phyloP scores from a whole-genome alignment of 2,329 filamentous ascomycete species.

The Fusarium neocosmosporiellum region DNA sequence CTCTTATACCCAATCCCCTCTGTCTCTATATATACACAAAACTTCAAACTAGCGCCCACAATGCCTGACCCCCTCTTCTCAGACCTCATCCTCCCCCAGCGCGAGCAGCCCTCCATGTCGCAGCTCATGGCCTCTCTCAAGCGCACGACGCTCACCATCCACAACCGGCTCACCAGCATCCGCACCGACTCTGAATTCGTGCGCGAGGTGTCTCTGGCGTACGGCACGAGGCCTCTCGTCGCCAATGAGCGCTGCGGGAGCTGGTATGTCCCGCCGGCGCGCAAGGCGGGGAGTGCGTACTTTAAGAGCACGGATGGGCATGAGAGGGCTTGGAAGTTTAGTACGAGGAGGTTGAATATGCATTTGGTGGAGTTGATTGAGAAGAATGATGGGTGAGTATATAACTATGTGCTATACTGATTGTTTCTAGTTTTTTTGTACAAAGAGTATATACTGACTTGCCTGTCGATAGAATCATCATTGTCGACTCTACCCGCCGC shows the following conservation, averaged over 20 bases:
- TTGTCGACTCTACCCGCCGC: constrained; percentile 92
- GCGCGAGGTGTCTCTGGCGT: constrained; percentile 64
- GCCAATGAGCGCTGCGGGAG: constrained; percentile 96
- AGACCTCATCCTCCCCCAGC: constrained; percentile 62
- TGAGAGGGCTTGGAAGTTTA: constrained; percentile 90
- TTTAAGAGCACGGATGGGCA: constrained; percentile 99
- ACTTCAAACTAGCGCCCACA: not conserved
- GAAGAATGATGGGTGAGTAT: constrained; percentile 71
- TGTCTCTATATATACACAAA: not conserved
- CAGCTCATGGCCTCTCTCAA: constrained; percentile 78
- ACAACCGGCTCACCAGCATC: constrained; percentile 86
- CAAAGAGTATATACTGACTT: not conserved
- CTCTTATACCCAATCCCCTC: not conserved
- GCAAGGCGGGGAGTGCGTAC: constrained; percentile 81
- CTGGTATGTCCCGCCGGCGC: constrained; percentile 83
- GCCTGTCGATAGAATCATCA: constrained; percentile 68
- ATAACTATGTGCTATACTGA: not conserved
- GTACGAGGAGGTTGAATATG: constrained; percentile 83
- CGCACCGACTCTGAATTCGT: constrained; percentile 81
- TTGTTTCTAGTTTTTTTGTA: not conserved
- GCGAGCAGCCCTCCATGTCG: constrained; percentile 76
- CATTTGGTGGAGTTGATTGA: constrained; percentile 79
- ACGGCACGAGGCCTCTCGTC: constrained; percentile 73
- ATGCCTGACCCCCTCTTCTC: constrained; percentile 48
- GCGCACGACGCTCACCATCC: constrained; percentile 79